Conservation (phyloP, 805 yeast genomes). For the Ogataea populi-albae region DNA sequence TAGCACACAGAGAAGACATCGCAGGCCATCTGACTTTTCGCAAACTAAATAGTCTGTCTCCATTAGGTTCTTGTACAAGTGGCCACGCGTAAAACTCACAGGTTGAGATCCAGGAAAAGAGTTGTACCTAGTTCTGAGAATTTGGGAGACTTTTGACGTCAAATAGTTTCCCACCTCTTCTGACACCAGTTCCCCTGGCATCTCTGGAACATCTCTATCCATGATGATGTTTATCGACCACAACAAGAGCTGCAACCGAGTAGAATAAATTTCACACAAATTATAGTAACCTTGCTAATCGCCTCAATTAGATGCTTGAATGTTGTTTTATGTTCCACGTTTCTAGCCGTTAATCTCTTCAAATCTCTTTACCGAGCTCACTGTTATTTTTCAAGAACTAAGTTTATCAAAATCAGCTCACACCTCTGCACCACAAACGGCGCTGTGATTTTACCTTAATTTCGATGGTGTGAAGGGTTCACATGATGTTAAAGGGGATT, state of each 20-base stretch:
- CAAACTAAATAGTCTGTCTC: conserved; percentile 87
- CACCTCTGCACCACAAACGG: no score
- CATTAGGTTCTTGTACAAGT: conserved; percentile 57
- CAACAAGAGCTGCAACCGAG: background rate
- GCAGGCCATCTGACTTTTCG: conserved; percentile 91
- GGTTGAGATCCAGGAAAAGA: conserved; percentile 94
- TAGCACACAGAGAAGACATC: conserved; percentile 72
- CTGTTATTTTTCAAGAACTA: no score
- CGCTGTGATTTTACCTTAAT: no score
- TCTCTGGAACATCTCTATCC: conserved; percentile 64
- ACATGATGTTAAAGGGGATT: no score
- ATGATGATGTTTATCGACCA: conserved; percentile 13
- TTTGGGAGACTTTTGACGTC: conserved; percentile 61
- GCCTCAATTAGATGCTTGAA: no score
- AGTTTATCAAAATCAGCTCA: no score
- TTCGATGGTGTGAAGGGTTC: background rate
- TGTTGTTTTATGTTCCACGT: no score
- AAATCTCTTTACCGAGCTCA: no score
- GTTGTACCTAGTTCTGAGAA: conserved; percentile 53
- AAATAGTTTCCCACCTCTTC: conserved; percentile 67
- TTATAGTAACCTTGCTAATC: no score
- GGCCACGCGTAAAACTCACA: conserved; percentile 77
- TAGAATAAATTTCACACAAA: no score
- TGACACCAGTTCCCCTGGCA: conserved; percentile 82
- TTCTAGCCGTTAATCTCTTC: no score